Conservation (phyloP, 139 green algal genomes). For the Tetraselmis striata region DNA sequence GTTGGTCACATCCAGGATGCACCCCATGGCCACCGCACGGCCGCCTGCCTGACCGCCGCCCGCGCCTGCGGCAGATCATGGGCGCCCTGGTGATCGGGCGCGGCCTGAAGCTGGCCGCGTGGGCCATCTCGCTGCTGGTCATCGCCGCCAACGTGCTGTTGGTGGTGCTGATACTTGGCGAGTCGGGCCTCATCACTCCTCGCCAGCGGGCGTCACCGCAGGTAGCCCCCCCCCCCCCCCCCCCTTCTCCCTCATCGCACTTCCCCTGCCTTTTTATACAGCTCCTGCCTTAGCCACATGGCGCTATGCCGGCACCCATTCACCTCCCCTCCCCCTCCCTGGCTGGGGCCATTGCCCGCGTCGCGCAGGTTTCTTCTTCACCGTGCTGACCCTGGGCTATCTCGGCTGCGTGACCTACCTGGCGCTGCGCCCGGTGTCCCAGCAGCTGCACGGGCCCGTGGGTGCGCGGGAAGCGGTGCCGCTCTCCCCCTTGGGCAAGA, state of each 20-base stretch:
- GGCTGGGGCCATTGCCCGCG: too few species aligned
- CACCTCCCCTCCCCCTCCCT: too few species aligned
- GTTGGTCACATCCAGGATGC: too few species aligned
- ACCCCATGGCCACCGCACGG: too few species aligned
- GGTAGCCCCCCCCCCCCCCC: background rate
- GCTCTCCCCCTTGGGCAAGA: background rate
- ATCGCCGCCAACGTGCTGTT: slow-evolving; percentile 36
- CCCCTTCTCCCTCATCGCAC: background rate
- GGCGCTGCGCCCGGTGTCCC: slow-evolving; percentile 16
- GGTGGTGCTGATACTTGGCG: background rate
- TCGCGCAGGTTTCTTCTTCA: background rate
- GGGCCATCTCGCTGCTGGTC: slow-evolving; percentile 28
- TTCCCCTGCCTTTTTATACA: too few species aligned
- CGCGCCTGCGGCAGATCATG: slow-evolving; percentile 42
- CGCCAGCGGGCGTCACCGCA: background rate
- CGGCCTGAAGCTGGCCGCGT: slow-evolving; percentile 8
- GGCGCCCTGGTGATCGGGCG: slow-evolving; percentile 35
- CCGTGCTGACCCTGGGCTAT: slow-evolving; percentile 16
- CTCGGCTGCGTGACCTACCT: slow-evolving; percentile 32
- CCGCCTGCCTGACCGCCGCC: too few species aligned
- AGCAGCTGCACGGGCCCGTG: background rate
- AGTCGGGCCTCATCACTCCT: background rate
- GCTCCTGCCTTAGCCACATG: too few species aligned
- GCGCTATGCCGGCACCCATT: too few species aligned
- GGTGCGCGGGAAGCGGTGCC: background rate